A percentile compares a stretch with the other conserved stretches of the same genome.
Evolutionary conservation across 2,329 filamentous ascomycete genomes (phyloP).

Genomic region (Fusarium buharicum): DNA sequence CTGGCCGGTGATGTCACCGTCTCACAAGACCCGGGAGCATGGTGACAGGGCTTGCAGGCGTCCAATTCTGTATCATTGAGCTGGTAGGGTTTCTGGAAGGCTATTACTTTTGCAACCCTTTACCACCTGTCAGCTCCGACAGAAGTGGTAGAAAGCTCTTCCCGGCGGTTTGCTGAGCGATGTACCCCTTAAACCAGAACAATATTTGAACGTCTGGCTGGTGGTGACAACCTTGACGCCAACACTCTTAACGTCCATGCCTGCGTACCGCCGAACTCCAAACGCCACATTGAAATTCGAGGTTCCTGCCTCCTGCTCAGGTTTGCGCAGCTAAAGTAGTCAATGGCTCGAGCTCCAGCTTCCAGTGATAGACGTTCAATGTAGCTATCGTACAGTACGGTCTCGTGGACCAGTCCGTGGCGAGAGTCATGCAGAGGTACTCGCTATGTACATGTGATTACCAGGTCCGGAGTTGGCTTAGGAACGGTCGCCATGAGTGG

Average conservation of each 20-base stretch:
- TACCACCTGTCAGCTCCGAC: background rate
- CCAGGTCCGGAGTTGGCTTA: conserved; percentile 46
- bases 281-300: conserved; percentile 39
- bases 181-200: conserved; percentile 6
- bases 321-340: conserved; percentile 20
- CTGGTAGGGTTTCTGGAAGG: background rate
- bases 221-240: conserved; percentile 29
- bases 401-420: conserved; percentile 40
- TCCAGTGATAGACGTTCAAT: conserved; percentile 17
- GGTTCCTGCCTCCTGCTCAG: conserved; percentile 39
- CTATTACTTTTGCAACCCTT: background rate
- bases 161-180: background rate
- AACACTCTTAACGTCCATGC: conserved; percentile 32
- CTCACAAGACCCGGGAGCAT: conserved; percentile 36
- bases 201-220: conserved; percentile 26
- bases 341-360: conserved; percentile 37
- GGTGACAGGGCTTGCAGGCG: conserved; percentile 39
- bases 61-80: conserved; percentile 15
- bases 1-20: conserved; percentile 43
- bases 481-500: conserved; percentile 42
- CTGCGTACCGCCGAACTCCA: conserved; percentile 35
- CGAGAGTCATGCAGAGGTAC: conserved; percentile 44
- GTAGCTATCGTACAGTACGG: conserved; percentile 23
- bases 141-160: background rate
- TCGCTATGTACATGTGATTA: conserved; percentile 44